phyloP scores from a whole-genome alignment of 1,284 basidiomycete species.

The Laetiporus sulphureus region DNA sequence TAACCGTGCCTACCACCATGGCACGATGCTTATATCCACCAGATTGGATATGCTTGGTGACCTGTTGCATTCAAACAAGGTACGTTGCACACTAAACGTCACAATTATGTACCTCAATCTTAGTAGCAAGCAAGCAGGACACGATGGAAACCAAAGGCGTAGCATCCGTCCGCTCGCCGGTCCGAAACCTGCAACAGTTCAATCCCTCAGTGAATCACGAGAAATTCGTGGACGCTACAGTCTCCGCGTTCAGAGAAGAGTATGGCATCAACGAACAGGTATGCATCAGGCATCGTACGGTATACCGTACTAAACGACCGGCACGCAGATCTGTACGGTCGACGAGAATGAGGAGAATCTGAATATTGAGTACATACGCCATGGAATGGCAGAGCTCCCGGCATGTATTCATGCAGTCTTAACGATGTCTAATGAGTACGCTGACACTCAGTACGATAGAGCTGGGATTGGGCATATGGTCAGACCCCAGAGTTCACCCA shows the following conservation, averaged over 20 bases:
- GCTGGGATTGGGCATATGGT: conserved; percentile 92
- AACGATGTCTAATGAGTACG: not conserved
- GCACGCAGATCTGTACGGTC: conserved; percentile 29
- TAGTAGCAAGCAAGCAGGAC: conserved; percentile 52
- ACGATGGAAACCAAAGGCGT: conserved; percentile 83
- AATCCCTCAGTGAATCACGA: conserved; percentile 55
- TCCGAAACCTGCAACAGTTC: conserved; percentile 74
- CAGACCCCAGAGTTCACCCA: conserved; percentile 93
- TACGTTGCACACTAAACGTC: conserved; percentile 29
- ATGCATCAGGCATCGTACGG: no score
- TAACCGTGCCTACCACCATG: conserved; percentile 93
- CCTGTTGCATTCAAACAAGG: conserved; percentile 68
- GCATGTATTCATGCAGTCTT: conserved; percentile 32
- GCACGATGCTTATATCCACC: conserved; percentile 96
- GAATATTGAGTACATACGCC: conserved; percentile 49
- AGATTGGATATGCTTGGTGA: conserved; percentile 66
- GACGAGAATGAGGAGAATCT: conserved; percentile 39
- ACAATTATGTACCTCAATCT: no score
- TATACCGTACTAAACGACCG: no score
- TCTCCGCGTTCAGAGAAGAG: conserved; percentile 60
- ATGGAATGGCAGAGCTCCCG: conserved; percentile 67
- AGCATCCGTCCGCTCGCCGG: conserved; percentile 87
- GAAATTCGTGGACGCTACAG: conserved; percentile 67
- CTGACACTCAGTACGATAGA: conserved; percentile 36
- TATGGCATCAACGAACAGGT: conserved; percentile 52